phyloP scores from a whole-genome alignment of 1,139 yeast species.

The Lodderomyces pseudojiufengensis region DNA sequence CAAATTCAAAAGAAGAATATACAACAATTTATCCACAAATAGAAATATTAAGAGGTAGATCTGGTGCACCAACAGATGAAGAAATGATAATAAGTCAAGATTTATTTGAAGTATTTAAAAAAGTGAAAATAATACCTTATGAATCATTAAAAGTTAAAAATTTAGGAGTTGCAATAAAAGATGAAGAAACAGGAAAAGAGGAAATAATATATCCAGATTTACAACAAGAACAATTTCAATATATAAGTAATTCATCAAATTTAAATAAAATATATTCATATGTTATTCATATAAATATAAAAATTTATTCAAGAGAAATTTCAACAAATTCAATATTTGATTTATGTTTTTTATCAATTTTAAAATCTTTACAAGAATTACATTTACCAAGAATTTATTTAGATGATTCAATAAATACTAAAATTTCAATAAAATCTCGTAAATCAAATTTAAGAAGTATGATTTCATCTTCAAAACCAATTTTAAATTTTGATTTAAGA shows the following conservation, averaged over 20 bases:
- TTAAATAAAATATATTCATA: constrained; percentile 48
- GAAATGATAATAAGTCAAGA: constrained; percentile 79
- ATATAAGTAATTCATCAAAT: constrained; percentile 11
- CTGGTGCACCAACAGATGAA: constrained; percentile 85
- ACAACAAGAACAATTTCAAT: constrained; percentile 19
- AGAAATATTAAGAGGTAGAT: constrained; percentile 71
- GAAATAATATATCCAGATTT: constrained; percentile 39
- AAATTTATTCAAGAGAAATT: constrained; percentile 54
- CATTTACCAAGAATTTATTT: constrained; percentile 65
- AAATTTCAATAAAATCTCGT: constrained; percentile 49
- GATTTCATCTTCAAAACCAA: constrained; percentile 41
- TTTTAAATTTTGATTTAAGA: constrained; percentile 25
- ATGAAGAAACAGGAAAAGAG: constrained; percentile 23
- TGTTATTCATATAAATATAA: constrained; percentile 69
- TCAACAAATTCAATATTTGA: constrained; percentile 74
- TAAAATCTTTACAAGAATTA: constrained; percentile 59
- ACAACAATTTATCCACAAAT: constrained; percentile 72
- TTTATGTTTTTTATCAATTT: constrained; percentile 65
- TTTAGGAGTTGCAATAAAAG: constrained; percentile 47
- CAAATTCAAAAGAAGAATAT: constrained; percentile 19
- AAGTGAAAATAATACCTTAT: constrained; percentile 50
- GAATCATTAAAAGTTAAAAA: constrained; percentile 45
- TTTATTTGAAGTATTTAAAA: constrained; percentile 55
- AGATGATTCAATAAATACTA: constrained; percentile 41
- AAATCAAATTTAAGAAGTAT: constrained; percentile 34